Percentiles rank a stretch among this genome's conserved stretches.
phyloP scores from a whole-genome alignment of 768 basidiomycete species.

The Rhizopogon roseolus region DNA sequence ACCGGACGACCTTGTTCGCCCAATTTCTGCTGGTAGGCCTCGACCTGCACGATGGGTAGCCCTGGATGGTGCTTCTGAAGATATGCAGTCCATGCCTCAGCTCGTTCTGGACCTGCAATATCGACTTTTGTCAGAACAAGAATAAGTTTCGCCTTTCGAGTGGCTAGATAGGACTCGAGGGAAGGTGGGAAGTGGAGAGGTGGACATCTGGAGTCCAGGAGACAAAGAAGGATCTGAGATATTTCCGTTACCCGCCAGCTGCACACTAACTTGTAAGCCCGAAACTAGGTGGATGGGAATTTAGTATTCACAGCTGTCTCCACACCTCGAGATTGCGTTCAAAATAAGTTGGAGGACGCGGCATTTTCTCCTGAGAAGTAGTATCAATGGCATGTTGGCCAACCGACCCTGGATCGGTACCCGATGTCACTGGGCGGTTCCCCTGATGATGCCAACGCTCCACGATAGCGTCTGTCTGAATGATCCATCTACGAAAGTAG shows the following conservation, averaged over 20 bases:
- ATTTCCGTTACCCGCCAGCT: conserved; percentile 95
- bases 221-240: conserved; percentile 80
- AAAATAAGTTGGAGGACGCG: conserved; percentile 70
- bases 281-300: neutral
- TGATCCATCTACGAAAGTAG: conserved; percentile 74
- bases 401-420: conserved; percentile 4
- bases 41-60: conserved; percentile 65
- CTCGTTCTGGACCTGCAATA: conserved; percentile 65
- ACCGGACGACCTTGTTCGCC: conserved; percentile 42
- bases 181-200: conserved; percentile 83
- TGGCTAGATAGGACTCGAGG: conserved; percentile 55
- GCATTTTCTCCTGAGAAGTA: conserved; percentile 31
- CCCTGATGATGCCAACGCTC: conserved; percentile 41
- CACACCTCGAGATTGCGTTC: conserved; percentile 93
- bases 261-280: conserved; percentile 3
- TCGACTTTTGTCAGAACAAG: conserved; percentile 88
- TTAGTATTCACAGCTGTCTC: conserved; percentile 70
- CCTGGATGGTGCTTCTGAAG: conserved; percentile 50
- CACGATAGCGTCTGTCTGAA: conserved; percentile 54
- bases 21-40: conserved; percentile 62
- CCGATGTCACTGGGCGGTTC: conserved; percentile 1
- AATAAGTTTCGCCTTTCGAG: conserved; percentile 34
- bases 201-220: conserved; percentile 89
- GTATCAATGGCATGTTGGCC: conserved; percentile 2
- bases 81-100: conserved; percentile 61